Base-by-base conservation (phyloP, 73 alveolate species). In the Paramecium biaurelia region DNA sequence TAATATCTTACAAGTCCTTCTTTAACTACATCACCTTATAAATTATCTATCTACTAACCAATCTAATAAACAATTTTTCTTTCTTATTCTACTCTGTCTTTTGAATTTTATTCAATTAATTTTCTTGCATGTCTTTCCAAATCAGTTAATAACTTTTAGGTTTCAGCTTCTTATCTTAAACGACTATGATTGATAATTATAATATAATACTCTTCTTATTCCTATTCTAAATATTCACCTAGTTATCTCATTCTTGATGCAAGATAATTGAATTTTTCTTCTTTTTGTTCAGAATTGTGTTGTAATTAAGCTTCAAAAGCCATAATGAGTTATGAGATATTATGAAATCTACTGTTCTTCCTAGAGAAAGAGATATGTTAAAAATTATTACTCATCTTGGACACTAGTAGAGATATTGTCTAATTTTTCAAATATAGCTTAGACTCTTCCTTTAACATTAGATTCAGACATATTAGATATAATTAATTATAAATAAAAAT, bases 121-220 rank as follows among this genome's bases (percentile, higher is more conserved):
- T 84, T 74, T 76, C 70, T 87, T 20, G 89, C 68, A 87, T 87
- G 68, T 38, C 85, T 68, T 47, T 87, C 93, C 70, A 87, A 87
- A 79, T 87, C 89, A 20, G 89, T 76, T 20, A 76, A 20, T 76
- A 38, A 11, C 89, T 76, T 38, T 20, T 24, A 41, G 38, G 70
- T 41, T 42, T 76, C 70, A 20, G 57, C 47, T 76, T 76, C 89
- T 37, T 76, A 41, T 37, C 89, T 34, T 34, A 24, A 10, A 76
- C 89, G 89, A 9, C 70, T 76, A 42, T 7, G 14, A n/a, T 56
- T 21, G 0, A 15, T 37, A 7, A 76, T 35, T n/a, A 8, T 20
- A 37, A 38, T 24, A 11, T 45, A 2, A 45, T 76, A 76, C 72
- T 76, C 89, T 10, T 76, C 89, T 30, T 70, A 70, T 32, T 70